Evolutionary conservation across 306 rosid genomes (phyloP).

Genomic region (Alnus rubra): DNA sequence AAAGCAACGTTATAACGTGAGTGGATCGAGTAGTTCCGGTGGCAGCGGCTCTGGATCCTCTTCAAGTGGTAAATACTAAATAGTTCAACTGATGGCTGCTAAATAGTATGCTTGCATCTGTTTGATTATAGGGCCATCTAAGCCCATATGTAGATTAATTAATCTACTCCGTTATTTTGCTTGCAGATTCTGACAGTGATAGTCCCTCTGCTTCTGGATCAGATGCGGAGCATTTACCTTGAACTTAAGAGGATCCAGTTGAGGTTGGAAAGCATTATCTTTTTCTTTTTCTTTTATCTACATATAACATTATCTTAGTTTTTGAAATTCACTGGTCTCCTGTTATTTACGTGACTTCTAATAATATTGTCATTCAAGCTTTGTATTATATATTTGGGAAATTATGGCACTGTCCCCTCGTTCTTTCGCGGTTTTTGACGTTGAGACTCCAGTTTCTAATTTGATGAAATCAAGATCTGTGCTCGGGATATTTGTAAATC

Average conservation of each 20-base stretch:
- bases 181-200: slow-evolving; percentile 85
- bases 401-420: too few relatives aligned
- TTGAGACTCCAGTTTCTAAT: too few relatives aligned
- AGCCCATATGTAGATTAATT: neutral
- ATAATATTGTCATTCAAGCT: neutral
- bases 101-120: slow-evolving; percentile 5
- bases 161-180: neutral
- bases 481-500: too few relatives aligned
- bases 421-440: too few relatives aligned
- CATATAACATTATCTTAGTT: neutral
- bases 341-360: neutral
- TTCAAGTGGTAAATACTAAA: slow-evolving; percentile 74
- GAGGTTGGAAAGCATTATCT: slow-evolving; percentile 42
- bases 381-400: neutral
- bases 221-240: slow-evolving; percentile 61
- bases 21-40: slow-evolving; percentile 92
- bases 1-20: slow-evolving; percentile 57
- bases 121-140: neutral
- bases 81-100: neutral
- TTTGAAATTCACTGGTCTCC: neutral
- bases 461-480: too few relatives aligned
- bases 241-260: slow-evolving; percentile 45
- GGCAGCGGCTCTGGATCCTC: slow-evolving; percentile 93
- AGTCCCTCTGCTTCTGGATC: slow-evolving; percentile 93
- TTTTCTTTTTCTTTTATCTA: neutral